Percentiles rank a stretch among this genome's conserved stretches.
phyloP scores from a whole-genome alignment of 805 yeast genomes.

The Nakazawaea populi region DNA sequence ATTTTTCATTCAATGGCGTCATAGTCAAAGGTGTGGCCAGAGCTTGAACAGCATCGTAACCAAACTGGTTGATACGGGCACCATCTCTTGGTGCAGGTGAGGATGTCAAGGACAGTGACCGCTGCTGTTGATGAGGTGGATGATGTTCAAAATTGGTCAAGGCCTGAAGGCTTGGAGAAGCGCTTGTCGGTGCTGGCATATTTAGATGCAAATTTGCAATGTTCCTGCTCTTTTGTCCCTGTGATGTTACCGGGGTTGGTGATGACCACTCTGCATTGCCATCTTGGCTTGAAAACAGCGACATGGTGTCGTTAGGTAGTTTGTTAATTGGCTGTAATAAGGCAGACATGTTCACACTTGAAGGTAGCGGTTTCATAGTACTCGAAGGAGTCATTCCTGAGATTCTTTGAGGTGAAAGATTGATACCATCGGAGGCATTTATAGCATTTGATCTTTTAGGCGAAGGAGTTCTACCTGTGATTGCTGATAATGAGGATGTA shows the following conservation, averaged over 20 bases:
- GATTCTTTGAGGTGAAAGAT: conserved; percentile 24
- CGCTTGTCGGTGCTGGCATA: conserved; percentile 69
- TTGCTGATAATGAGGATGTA: conserved; percentile 18
- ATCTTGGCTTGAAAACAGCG: background rate
- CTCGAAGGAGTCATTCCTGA: conserved; percentile 25
- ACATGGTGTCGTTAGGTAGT: conserved; percentile 4
- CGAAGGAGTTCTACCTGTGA: conserved; percentile 37
- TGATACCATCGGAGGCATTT: background rate
- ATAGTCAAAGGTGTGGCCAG: conserved; percentile 54
- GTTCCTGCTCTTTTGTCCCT: conserved; percentile 23
- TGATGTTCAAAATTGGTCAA: conserved; percentile 10
- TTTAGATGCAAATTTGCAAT: conserved; percentile 59
- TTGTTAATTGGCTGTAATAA: conserved; percentile 52
- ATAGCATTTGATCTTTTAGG: conserved; percentile 29
- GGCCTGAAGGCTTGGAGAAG: conserved; percentile 25
- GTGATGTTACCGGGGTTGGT: conserved; percentile 13
- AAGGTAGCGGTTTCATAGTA: conserved; percentile 44
- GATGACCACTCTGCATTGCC: background rate
- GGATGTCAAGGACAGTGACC: conserved; percentile 6
- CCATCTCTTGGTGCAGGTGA: conserved; percentile 24
- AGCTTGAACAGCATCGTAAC: conserved; percentile 49
- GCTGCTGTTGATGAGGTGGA: conserved; percentile 24
- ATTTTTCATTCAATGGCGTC: conserved; percentile 74
- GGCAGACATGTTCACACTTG: conserved; percentile 28
- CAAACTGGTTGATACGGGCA: conserved; percentile 52